A percentile compares a stretch with the other conserved stretches of the same genome.
Conservation (phyloP, 2,329 filamentous ascomycete species). For the Cladosporium sp. region DNA sequence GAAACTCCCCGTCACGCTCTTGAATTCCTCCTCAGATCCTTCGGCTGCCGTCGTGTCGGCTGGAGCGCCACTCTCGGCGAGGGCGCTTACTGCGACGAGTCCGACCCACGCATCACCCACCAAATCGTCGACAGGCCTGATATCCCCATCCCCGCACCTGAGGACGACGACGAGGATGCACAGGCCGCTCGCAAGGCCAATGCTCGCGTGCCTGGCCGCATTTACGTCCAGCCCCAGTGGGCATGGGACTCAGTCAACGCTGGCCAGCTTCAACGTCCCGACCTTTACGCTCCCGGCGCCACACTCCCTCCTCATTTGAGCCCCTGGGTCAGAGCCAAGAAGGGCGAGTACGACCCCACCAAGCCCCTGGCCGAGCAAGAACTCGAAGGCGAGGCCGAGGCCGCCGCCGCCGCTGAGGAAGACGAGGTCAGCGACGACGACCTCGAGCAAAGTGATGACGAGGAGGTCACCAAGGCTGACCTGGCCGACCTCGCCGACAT, state of each 20-base stretch:
- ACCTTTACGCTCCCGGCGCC: slow-evolving; percentile 86
- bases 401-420: slow-evolving; percentile 30
- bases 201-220: slow-evolving; percentile 82
- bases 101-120: slow-evolving; percentile 87
- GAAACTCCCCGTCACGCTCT: slow-evolving; percentile 88
- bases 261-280: slow-evolving; percentile 80
- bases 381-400: slow-evolving; percentile 78
- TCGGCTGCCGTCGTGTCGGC: slow-evolving; percentile 92
- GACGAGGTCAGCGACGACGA: slow-evolving; percentile 47
- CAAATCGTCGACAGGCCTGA: slow-evolving; percentile 91
- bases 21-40: slow-evolving; percentile 89
- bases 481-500: slow-evolving; percentile 29
- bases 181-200: slow-evolving; percentile 50
- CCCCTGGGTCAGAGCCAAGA: slow-evolving; percentile 86
- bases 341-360: slow-evolving; percentile 89
- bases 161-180: slow-evolving; percentile 53
- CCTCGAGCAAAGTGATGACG: slow-evolving; percentile 18
- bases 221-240: slow-evolving; percentile 96
- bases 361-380: slow-evolving; percentile 84
- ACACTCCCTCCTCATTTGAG: slow-evolving; percentile 91
- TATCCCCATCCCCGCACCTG: slow-evolving; percentile 51
- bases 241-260: slow-evolving; percentile 97
- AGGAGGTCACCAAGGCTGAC: slow-evolving; percentile 40
- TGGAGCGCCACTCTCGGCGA: slow-evolving; percentile 92
- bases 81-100: slow-evolving; percentile 87